Evolutionary conservation across 495 filamentous ascomycete species (phyloP), one percentile per base, ranked within the genome.

Genomic region (Aspergillus kassunensis): DNA sequence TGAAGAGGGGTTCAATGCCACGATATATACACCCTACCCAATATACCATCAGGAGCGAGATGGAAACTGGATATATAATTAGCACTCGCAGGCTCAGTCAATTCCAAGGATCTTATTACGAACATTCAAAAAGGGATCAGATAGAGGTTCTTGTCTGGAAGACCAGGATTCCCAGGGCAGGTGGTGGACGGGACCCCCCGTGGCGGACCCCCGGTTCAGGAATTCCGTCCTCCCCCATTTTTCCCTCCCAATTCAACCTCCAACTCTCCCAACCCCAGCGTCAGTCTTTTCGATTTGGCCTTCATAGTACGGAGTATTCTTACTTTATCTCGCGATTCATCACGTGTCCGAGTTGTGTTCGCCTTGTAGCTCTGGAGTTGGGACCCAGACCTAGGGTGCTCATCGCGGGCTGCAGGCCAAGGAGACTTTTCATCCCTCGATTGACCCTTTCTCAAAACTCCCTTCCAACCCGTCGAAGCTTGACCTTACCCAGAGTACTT

Each of bases 251-350:
- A n/a, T 33, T 11, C 4, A 27, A 4, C 4, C 30, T 9, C 30
- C 12, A 11, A 33, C 34, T 36, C 9, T 19, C n/a, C 19, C 15
- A 16, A 13, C 2, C 12, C 23, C 10, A 11, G 30, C 30, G 18
- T 40, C 34, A 21, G n/a, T 20, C 18, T 23, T 16, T 62, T 21
- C 16, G 11, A 20, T 9, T 20, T 30, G 41, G 15, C 41, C n/a
- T 16, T 24, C 11, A 33, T 20, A n/a, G n/a, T n/a, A n/a, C n/a
- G n/a, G 27, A n/a, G 63, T 62, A 11, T 61, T 62, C 12, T 65
- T 71, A 51, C 77, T 80, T 6, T 61, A 50, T 13, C 63, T 60
- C 0, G 79, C 60, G 1, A 8, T 21, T 73, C 59, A 51, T 24
- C 40, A 58, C 53, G 55, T 27, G 59, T 61, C 55, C 44, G 29